phyloP scores from a whole-genome alignment of 2,329 filamentous ascomycete species.

The Rhynchosporium secalis region DNA sequence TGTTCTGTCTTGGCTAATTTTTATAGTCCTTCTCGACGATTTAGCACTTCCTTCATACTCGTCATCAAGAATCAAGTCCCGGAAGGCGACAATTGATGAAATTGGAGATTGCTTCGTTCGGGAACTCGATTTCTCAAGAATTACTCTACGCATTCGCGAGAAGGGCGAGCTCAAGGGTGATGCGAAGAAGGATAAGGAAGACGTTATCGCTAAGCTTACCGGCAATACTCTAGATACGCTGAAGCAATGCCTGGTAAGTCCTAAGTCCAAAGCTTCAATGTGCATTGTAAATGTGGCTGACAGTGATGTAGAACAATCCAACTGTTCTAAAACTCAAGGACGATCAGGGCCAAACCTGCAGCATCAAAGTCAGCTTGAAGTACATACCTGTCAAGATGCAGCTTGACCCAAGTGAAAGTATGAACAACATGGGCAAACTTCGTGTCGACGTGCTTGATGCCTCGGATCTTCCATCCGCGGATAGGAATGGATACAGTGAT shows the following conservation, averaged over 20 bases:
- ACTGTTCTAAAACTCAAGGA: constrained; percentile 79
- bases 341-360: constrained; percentile 72
- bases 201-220: constrained; percentile 76
- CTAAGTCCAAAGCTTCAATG: constrained; percentile 46
- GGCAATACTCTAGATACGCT: constrained; percentile 86
- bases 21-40: constrained; percentile 79
- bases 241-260: constrained; percentile 77
- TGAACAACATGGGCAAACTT: constrained; percentile 97
- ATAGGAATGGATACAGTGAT: constrained; percentile 95
- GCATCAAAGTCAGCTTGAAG: constrained; percentile 87
- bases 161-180: constrained; percentile 73
- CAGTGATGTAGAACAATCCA: constrained; percentile 72
- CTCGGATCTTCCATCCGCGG: constrained; percentile 83
- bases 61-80: constrained; percentile 72
- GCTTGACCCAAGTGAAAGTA: constrained; percentile 91
- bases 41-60: constrained; percentile 88
- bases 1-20: neutral
- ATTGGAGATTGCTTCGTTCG: constrained; percentile 94
- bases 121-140: constrained; percentile 92
- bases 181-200: constrained; percentile 63
- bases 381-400: constrained; percentile 94
- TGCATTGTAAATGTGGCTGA: constrained; percentile 20
- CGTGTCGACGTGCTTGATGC: constrained; percentile 92
- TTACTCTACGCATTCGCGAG: constrained; percentile 84
- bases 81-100: constrained; percentile 77